Percentiles rank a stretch among this genome's conserved stretches.
Conservation (phyloP, 768 basidiomycete species). For the Hericium rajendrae region DNA sequence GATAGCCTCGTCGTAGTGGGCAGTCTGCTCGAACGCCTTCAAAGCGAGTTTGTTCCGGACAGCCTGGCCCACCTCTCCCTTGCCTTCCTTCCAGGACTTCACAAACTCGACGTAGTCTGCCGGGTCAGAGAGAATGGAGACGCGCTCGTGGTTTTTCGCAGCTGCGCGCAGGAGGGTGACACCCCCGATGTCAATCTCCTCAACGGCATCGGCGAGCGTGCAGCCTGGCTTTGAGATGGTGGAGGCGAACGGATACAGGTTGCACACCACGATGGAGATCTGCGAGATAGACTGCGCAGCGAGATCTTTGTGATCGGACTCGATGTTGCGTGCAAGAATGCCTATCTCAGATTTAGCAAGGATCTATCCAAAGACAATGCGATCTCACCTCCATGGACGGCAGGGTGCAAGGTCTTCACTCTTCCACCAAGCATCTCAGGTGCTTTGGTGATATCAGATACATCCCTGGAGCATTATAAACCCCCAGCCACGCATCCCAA, state of each 20-base stretch:
- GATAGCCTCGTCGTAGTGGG: slow-evolving; percentile 91
- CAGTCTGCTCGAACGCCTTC: slow-evolving; percentile 97
- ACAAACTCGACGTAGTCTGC: slow-evolving; percentile 81
- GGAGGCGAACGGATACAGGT: slow-evolving; percentile 92
- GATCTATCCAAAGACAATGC: not conserved
- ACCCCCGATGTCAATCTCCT: slow-evolving; percentile 98
- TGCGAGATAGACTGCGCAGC: slow-evolving; percentile 76
- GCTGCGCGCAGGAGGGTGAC: slow-evolving; percentile 96
- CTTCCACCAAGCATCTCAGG: slow-evolving; percentile 98
- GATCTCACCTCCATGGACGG: slow-evolving; percentile 83
- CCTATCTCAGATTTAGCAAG: slow-evolving; percentile 34
- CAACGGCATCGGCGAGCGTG: slow-evolving; percentile 86
- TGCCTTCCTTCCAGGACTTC: slow-evolving; percentile 59
- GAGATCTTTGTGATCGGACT: slow-evolving; percentile 84
- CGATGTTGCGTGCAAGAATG: slow-evolving; percentile 87
- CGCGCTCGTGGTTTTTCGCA: slow-evolving; percentile 95
- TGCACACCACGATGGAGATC: slow-evolving; percentile 97
- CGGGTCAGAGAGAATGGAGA: slow-evolving; percentile 83
- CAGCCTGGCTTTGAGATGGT: slow-evolving; percentile 85
- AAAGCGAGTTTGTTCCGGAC: slow-evolving; percentile 76
- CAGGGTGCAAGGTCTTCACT: slow-evolving; percentile 97
- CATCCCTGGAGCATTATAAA: slow-evolving; percentile 60
- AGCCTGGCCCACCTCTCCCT: slow-evolving; percentile 64
- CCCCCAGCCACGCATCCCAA: not conserved
- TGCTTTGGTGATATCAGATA: slow-evolving; percentile 93